Conservation (phyloP, 2,329 filamentous ascomycete species). For the Penicillium griseofulvum region DNA sequence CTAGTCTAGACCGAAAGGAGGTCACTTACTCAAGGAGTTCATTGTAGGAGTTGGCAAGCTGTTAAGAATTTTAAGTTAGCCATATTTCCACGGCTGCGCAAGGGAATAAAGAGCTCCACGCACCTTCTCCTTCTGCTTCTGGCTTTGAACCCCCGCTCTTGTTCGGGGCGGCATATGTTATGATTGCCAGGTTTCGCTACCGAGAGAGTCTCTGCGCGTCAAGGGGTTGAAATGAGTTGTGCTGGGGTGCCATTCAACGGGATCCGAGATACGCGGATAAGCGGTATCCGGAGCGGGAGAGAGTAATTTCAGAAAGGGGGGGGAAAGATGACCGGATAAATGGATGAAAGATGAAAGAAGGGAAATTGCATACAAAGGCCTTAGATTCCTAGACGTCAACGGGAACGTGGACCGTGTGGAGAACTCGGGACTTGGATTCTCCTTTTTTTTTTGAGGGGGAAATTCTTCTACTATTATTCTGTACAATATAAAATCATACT, state of each 20-base stretch:
- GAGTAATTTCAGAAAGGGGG: neutral
- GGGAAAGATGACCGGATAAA: neutral
- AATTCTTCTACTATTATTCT: conserved; percentile 4
- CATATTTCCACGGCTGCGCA: conserved; percentile 1
- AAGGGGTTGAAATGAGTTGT: conserved; percentile 12
- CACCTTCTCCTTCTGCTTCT: conserved; percentile 60
- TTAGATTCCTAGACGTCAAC: conserved; percentile 20
- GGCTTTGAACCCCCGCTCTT: conserved; percentile 55
- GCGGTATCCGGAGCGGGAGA: neutral
- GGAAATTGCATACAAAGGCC: conserved; percentile 11
- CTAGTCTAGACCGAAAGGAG: conserved; percentile 1
- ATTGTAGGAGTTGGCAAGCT: conserved; percentile 97
- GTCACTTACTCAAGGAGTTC: conserved; percentile 81
- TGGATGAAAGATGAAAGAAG: neutral
- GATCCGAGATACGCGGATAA: conserved; percentile 1
- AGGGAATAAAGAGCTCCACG: conserved; percentile 7
- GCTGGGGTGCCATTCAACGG: conserved; percentile 24
- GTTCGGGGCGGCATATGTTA: conserved; percentile 47
- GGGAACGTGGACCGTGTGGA: conserved; percentile 26
- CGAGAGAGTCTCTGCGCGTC: conserved; percentile 20
- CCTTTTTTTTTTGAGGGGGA: neutral
- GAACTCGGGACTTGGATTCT: conserved; percentile 18
- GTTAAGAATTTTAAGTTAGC: conserved; percentile 20
- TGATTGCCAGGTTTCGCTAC: conserved; percentile 26
- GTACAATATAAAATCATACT: neutral